Evolutionary conservation across 805 yeast genomes (phyloP), one percentile per base, ranked within the genome.

Genomic region (baker's yeast (Saccharomyces cerevisiae)): DNA sequence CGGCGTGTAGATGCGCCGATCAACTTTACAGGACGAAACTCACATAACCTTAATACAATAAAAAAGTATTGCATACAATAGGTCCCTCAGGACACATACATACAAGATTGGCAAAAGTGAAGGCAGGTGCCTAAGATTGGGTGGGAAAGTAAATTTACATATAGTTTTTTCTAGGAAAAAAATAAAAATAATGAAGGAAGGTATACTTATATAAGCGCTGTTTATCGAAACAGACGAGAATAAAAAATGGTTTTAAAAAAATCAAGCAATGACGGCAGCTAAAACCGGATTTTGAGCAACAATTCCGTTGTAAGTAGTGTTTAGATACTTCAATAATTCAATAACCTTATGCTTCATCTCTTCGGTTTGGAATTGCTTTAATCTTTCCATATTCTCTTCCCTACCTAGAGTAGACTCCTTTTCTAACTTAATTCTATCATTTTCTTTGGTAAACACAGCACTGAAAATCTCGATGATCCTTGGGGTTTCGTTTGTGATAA

Each of bases 371-470:
- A 90, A 89, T 72, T 88, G 97, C 70, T 82, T 86, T 70, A 82
- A 75, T 68, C 85, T 78, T 61, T 86, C 92, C 66, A 84, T 77
- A 71, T 84, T 82, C 70, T 85, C 89, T 70, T 87, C 96, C 77
- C 94, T 85, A 55, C 95, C 96, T 64, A 88, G 75, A 28, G 96
- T 87, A 54, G 89, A 82, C 67, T 87, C 87, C 69, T 76, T 78
- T 59, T 81, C 81, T 65, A 86, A 74, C 68, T 81, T 84, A 57
- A 82, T 79, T 68, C 85, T 80, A 68, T 87, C 95, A 56, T 79
- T 76, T 67, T 89, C 96, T 70, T 87, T 85, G 53, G 79, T 70
- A 69, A 89, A 89, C 26, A 88, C 86, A 56, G 76, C 75, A 47
- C 85, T 84, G 57, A 91, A 84, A 32, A 87, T 74, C 55, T 79